Base-by-base conservation (phyloP, 768 basidiomycete species). In the Podaxis sp. region DNA sequence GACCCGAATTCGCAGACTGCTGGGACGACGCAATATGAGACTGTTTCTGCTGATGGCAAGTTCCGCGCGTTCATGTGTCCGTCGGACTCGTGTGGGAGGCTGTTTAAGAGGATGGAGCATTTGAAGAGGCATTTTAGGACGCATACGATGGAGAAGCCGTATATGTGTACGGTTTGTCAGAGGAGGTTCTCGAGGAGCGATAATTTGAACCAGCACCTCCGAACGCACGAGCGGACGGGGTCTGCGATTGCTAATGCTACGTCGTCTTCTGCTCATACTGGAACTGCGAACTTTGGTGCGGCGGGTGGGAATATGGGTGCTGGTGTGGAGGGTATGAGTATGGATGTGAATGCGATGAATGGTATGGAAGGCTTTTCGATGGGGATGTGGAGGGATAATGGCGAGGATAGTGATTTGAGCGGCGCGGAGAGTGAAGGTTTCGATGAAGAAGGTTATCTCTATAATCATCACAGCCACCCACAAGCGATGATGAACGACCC, bases 51-150 rank as follows among this genome's bases (percentile, higher is more conserved):
- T 2, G 74, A 76, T 41, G 73, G 78, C 37, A 82, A 80, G 67
- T 79, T 80, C 36, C 88, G 88, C 70, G 86, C 86, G 3, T 95
- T 87, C 69, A 83, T 88, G 54, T 96, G 94, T 74, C 93, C 93
- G 19, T 80, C 94, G 1, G 88, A 85, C 72, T 90, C 91, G 13
- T 97, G 94, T 70, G 86, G 90, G 2, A 80, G 90, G 65, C 76
- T 90, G 66, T 96, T 96, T 85, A 95, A 94, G 80, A 86, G 94
- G 11, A 88, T 90, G 84, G 94, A 96, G 70, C 94, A 96, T 71
- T 82, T 96, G 66, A 91, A 92, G 75, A 77, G 94, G 49, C 94
- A 96, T 73, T 75, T 94, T 33, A 83, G 93, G 63, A 94, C 93
- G 8, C 94, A 96, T 71, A 95, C 93, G 27, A 84, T 92, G 84